Conservation (phyloP, 441 rosid species). For the Populus tomentosa region DNA sequence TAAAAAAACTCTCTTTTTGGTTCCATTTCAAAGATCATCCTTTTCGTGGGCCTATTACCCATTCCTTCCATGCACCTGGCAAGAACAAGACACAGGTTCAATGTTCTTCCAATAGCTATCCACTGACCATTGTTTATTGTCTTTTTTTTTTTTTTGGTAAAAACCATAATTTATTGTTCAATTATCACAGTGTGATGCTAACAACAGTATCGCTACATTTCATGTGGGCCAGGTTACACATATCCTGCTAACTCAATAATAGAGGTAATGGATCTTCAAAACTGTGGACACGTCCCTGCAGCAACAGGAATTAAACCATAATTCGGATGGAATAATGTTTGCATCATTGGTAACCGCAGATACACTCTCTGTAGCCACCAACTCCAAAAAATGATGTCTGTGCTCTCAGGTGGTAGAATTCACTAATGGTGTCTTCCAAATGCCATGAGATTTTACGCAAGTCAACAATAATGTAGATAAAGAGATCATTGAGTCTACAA, state of each 20-base stretch:
- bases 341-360: constrained; percentile 5
- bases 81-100: background rate
- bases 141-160: too few relatives aligned
- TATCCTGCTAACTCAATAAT: constrained; percentile 19
- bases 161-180: background rate
- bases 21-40: background rate
- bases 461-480: constrained; percentile 16
- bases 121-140: too few relatives aligned
- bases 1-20: too few relatives aligned
- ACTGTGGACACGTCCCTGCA: constrained; percentile 10
- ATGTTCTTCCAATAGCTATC: background rate
- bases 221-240: background rate
- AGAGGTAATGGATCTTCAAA: background rate
- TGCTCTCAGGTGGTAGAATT: background rate
- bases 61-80: background rate
- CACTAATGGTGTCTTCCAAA: constrained; percentile 1
- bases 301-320: constrained; percentile 4
- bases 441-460: background rate
- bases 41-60: constrained; percentile 1
- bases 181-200: constrained; percentile 11
- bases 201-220: constrained; percentile 13
- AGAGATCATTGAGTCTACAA: background rate
- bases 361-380: constrained; percentile 20
- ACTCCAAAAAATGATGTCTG: background rate
- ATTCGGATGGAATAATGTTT: background rate